Evolutionary conservation across 257 asterid genomes (phyloP).

Genomic region (Rhazya stricta): DNA sequence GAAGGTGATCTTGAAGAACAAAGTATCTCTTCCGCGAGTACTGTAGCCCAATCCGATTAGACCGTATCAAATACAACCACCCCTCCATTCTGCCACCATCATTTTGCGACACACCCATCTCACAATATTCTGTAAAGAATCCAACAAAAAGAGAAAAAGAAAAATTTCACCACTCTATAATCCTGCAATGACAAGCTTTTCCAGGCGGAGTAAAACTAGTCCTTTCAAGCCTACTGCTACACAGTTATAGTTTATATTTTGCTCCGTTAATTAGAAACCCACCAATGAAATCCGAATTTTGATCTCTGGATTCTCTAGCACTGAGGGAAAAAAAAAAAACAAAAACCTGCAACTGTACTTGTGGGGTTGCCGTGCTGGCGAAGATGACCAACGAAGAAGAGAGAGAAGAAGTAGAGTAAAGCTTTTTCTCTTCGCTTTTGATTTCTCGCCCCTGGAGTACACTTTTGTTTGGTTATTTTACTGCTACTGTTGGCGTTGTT

Average conservation of each 20-base stretch:
- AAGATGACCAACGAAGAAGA: neutral
- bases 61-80: conserved; percentile 84
- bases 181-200: conserved; percentile 6
- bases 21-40: conserved; percentile 87
- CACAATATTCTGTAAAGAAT: neutral
- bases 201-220: neutral
- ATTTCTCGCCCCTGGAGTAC: neutral
- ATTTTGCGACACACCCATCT: conserved; percentile 35
- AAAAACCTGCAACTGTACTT: neutral
- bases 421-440: neutral
- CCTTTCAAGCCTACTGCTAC: neutral
- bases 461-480: too few species aligned
- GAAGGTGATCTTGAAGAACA: conserved; percentile 76
- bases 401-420: neutral
- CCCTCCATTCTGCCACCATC: conserved; percentile 84
- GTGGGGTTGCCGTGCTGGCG: conserved; percentile 1
- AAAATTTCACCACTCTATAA: neutral
- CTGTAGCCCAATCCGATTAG: conserved; percentile 84
- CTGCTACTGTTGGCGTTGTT: neutral
- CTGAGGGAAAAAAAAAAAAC: neutral
- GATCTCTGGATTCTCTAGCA: neutral
- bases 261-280: neutral
- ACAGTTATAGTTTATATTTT: neutral
- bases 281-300: neutral
- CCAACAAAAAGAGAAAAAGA: neutral